Evolutionary conservation across 2,329 filamentous ascomycete species (phyloP).

Genomic region (Colletotrichum liaoningense): DNA sequence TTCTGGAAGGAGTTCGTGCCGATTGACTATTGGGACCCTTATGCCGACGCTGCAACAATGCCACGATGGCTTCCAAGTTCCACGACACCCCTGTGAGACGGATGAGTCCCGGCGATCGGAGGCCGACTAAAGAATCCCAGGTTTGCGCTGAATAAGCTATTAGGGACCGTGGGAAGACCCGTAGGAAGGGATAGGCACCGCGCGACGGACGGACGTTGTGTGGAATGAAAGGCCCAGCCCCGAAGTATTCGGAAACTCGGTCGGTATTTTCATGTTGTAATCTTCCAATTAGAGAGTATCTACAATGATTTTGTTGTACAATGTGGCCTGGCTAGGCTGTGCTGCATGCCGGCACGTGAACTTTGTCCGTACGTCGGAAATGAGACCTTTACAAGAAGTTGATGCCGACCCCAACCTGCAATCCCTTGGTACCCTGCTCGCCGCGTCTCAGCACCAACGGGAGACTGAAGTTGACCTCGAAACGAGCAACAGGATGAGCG

Average conservation of each 20-base stretch:
- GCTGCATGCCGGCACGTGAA: neutral
- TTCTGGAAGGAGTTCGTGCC: neutral
- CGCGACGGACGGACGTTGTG: too few relatives aligned
- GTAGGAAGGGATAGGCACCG: too few relatives aligned
- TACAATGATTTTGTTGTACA: constrained; percentile 10
- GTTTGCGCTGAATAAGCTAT: neutral
- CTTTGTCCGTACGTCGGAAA: neutral
- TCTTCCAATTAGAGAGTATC: neutral
- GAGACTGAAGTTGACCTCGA: constrained; percentile 95
- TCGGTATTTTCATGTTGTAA: neutral
- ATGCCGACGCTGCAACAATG: neutral
- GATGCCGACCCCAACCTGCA: constrained; percentile 96
- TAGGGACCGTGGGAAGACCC: too few relatives aligned
- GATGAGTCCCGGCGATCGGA: neutral
- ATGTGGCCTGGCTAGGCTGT: neutral
- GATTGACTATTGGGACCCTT: too few relatives aligned
- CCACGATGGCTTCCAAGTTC: neutral
- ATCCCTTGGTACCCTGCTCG: constrained; percentile 89
- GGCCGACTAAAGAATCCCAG: neutral
- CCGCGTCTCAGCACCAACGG: constrained; percentile 84
- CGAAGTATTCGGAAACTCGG: neutral
- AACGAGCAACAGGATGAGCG: constrained; percentile 90
- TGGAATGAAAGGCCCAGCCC: neutral
- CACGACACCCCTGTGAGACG: neutral
- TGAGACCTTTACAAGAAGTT: constrained; percentile 79